Evolutionary conservation across 768 basidiomycete species (phyloP).

Genomic region (Xanthoconium stramineum): DNA sequence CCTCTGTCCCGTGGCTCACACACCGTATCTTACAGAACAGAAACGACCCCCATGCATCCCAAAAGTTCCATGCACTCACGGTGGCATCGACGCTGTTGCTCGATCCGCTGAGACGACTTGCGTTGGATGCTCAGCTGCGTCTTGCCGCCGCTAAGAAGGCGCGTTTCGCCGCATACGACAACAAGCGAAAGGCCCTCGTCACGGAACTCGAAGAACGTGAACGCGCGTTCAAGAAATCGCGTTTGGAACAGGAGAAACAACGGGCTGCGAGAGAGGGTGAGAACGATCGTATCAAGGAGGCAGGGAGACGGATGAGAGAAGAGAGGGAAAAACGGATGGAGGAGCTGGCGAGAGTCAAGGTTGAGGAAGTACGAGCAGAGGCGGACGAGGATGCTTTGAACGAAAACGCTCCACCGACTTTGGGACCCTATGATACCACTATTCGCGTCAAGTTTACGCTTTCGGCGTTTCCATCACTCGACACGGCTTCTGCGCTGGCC

Average conservation of each 20-base stretch:
- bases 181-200: constrained; percentile 69
- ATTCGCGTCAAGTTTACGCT: constrained; percentile 68
- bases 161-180: constrained; percentile 67
- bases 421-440: constrained; percentile 72
- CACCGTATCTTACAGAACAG: constrained; percentile 51
- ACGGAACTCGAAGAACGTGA: constrained; percentile 81
- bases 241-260: constrained; percentile 58
- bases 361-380: constrained; percentile 23
- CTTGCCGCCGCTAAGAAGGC: constrained; percentile 64
- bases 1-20: constrained; percentile 14
- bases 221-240: constrained; percentile 69
- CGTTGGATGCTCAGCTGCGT: constrained; percentile 76
- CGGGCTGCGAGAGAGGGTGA: constrained; percentile 53
- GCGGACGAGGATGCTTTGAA: constrained; percentile 34
- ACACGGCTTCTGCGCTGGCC: constrained; percentile 19
- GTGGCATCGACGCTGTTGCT: constrained; percentile 78
- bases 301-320: constrained; percentile 65
- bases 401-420: constrained; percentile 51
- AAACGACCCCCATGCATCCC: constrained; percentile 78
- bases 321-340: constrained; percentile 56
- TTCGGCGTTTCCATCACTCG: constrained; percentile 42
- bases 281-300: constrained; percentile 72
- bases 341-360: constrained; percentile 39
- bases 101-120: constrained; percentile 74
- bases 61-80: constrained; percentile 83